A percentile compares a stretch with the other conserved stretches of the same genome.
Evolutionary conservation across 768 basidiomycete species (phyloP).

Genomic region (Gloeopeniophorella convolvens): DNA sequence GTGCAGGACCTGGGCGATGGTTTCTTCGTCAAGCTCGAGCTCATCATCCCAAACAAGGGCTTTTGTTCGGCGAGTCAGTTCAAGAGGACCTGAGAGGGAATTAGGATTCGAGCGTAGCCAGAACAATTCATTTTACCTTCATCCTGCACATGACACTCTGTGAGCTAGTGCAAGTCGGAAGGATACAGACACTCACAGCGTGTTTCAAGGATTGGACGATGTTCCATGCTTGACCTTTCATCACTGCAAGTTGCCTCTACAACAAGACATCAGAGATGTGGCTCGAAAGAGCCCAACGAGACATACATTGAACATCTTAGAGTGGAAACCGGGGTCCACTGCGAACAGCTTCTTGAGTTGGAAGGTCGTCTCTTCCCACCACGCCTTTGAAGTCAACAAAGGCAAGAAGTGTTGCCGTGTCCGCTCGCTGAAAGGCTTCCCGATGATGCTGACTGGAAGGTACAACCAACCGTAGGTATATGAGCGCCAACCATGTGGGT

Average conservation of each 20-base stretch:
- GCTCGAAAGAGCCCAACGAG: not conserved
- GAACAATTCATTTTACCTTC: constrained; percentile 46
- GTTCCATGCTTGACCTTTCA: constrained; percentile 91
- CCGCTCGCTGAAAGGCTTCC: constrained; percentile 76
- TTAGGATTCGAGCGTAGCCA: not conserved
- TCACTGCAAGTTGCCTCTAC: constrained; percentile 83
- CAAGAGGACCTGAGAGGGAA: constrained; percentile 63
- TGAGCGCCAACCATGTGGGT: constrained; percentile 69
- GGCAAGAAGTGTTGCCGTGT: constrained; percentile 80
- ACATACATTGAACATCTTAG: constrained; percentile 79
- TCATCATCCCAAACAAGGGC: constrained; percentile 85
- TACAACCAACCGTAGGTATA: constrained; percentile 89
- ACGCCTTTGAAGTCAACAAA: constrained; percentile 70
- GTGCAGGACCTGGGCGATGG: constrained; percentile 29
- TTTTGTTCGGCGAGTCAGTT: constrained; percentile 77
- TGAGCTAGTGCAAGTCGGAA: not conserved
- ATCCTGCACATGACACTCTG: constrained; percentile 40
- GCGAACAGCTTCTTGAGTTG: constrained; percentile 72
- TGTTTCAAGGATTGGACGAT: constrained; percentile 81
- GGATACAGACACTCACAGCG: constrained; percentile 39
- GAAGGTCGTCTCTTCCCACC: constrained; percentile 88
- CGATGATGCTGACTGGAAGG: constrained; percentile 78
- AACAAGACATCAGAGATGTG: constrained; percentile 2
- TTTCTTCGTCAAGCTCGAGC: constrained; percentile 45
- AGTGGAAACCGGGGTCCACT: constrained; percentile 81